These are phyloP conservation scores for Dendrobium chrysotoxum DNA, from an alignment of 106 monocot species.

Conservation along the genomic window DNA sequence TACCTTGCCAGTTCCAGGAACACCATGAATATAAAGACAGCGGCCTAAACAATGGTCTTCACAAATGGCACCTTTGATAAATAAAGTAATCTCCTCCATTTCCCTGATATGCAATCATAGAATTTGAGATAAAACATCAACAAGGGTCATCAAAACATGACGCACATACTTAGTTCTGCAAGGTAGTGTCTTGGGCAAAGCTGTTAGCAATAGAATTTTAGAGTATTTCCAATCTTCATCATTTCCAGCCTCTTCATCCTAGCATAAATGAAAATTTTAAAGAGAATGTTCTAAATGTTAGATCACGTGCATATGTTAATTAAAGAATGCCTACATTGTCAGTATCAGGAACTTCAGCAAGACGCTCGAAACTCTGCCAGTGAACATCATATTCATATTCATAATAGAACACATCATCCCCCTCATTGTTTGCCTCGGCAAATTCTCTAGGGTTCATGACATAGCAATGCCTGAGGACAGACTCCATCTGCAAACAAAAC, in stretches of 20 bases:
- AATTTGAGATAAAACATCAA: neutral
- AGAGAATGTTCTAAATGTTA: neutral
- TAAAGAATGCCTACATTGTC: slow-evolving; percentile 26
- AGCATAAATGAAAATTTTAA: slow-evolving; percentile 13
- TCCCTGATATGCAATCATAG: slow-evolving; percentile 41
- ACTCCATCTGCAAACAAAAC: slow-evolving; percentile 61
- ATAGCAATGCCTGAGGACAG: slow-evolving; percentile 77
- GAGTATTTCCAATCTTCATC: slow-evolving; percentile 51
- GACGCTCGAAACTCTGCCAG: slow-evolving; percentile 88
- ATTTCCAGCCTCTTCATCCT: slow-evolving; percentile 29
- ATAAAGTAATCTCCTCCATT: slow-evolving; percentile 82
- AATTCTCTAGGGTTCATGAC: slow-evolving; percentile 85
- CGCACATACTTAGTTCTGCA: slow-evolving; percentile 77
- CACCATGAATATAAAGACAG: slow-evolving; percentile 95
- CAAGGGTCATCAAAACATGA: neutral
- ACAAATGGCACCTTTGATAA: slow-evolving; percentile 78
- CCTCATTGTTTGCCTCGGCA: slow-evolving; percentile 59
- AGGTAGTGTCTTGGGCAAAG: slow-evolving; percentile 86
- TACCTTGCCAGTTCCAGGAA: slow-evolving; percentile 98
- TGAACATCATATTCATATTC: slow-evolving; percentile 95
- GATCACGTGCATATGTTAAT: neutral
- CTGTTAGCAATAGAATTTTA: slow-evolving; percentile 49
- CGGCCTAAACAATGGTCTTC: slow-evolving; percentile 82
- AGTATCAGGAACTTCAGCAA: slow-evolving; percentile 45
- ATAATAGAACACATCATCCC: slow-evolving; percentile 97